Evolutionary conservation across 164 flowering plant genomes (phyloP).

Genomic region (Santalum album): DNA sequence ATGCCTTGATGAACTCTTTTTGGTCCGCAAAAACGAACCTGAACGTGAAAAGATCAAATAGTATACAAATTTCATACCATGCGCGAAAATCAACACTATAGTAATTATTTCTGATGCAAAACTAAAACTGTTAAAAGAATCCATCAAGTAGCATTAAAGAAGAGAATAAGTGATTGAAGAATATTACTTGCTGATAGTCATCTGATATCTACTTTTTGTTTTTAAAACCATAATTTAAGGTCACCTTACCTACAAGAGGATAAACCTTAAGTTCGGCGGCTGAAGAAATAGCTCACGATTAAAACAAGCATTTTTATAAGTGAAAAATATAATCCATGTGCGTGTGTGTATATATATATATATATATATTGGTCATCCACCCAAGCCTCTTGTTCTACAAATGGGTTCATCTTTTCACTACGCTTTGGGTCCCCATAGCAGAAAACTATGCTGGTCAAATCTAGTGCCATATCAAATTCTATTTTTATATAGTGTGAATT

Average conservation of each 20-base stretch:
- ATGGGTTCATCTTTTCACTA: slow-evolving; percentile 91
- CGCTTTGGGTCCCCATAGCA: slow-evolving; percentile 51
- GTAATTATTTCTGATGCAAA: too few species aligned
- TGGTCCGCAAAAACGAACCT: slow-evolving; percentile 97
- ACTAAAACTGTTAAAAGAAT: too few species aligned
- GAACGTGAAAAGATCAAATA: too few species aligned
- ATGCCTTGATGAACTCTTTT: slow-evolving; percentile 78
- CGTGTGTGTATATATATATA: too few species aligned
- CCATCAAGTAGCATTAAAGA: too few species aligned
- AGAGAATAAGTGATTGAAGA: not conserved
- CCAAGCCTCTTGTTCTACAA: slow-evolving; percentile 99
- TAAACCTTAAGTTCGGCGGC: not conserved
- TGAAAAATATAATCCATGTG: too few species aligned
- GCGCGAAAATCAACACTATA: too few species aligned
- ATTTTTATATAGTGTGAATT: not conserved
- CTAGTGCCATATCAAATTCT: not conserved
- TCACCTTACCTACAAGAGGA: slow-evolving; percentile 69
- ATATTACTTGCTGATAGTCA: slow-evolving; percentile 65
- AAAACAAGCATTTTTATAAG: not conserved
- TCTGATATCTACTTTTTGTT: slow-evolving; percentile 51
- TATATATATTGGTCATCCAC: slow-evolving; percentile 94
- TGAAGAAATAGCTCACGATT: not conserved
- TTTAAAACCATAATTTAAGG: slow-evolving; percentile 75
- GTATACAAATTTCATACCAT: too few species aligned
- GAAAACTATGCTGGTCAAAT: too few species aligned